Evolutionary conservation across 1,284 basidiomycete species (phyloP).

Genomic region (Cryptococcus wingfieldii): DNA sequence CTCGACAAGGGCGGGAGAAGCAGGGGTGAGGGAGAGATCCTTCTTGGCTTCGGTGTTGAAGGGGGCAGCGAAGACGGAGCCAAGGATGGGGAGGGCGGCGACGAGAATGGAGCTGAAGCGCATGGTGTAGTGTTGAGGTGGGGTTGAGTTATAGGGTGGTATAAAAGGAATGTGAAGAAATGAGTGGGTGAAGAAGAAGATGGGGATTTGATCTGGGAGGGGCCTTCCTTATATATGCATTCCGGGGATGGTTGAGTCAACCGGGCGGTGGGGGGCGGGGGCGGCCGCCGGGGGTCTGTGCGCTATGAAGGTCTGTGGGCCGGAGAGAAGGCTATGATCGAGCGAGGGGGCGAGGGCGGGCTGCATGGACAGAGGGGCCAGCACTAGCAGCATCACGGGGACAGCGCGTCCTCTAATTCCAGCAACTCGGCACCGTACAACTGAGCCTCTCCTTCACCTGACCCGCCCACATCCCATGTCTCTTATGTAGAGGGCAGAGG

Average conservation of each 20-base stretch:
- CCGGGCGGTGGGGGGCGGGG: too few species aligned
- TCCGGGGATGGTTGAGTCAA: neutral
- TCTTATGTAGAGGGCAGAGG: too few species aligned
- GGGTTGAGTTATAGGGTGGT: neutral
- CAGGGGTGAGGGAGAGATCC: constrained; percentile 8
- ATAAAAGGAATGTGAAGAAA: neutral
- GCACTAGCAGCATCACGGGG: too few species aligned
- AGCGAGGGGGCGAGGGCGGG: too few species aligned
- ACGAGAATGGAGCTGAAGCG: constrained; percentile 13
- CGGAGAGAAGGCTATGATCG: too few species aligned
- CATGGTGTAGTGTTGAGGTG: constrained; percentile 6
- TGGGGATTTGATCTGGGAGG: neutral
- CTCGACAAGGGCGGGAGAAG: neutral
- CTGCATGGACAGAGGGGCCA: too few species aligned
- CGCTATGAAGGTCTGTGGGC: too few species aligned
- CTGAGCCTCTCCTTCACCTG: too few species aligned
- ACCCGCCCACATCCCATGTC: too few species aligned
- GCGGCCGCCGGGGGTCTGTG: too few species aligned
- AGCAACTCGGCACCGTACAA: too few species aligned
- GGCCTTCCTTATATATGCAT: constrained; percentile 6
- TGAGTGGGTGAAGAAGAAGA: neutral
- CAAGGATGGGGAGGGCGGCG: constrained; percentile 14
- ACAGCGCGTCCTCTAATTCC: too few species aligned
- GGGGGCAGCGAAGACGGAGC: constrained; percentile 14
- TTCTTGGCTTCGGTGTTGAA: constrained; percentile 6